Evolutionary conservation across 148 eudicot species (phyloP).

Genomic region (Chenopodium formosanum): DNA sequence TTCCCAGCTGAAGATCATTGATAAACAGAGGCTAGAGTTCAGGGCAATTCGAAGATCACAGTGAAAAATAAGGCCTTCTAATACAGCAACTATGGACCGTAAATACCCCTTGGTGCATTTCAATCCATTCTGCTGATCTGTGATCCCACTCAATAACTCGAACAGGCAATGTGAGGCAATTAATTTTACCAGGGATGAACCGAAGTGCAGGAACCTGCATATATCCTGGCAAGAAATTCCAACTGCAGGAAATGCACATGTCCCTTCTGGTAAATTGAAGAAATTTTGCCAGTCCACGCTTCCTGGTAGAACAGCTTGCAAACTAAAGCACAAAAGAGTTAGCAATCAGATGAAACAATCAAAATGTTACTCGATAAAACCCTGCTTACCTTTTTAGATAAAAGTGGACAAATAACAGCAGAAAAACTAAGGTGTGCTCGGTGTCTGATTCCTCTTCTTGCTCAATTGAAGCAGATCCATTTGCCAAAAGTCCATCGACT

Average conservation of each 20-base stretch:
- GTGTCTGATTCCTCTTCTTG: conserved; percentile 53
- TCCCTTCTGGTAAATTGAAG: conserved; percentile 34
- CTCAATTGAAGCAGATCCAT: conserved; percentile 55
- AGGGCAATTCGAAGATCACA: conserved; percentile 51
- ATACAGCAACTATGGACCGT: conserved; percentile 57
- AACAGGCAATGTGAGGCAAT: conserved; percentile 71
- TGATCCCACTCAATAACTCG: conserved; percentile 59
- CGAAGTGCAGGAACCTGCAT: conserved; percentile 76
- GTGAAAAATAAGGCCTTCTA: conserved; percentile 66
- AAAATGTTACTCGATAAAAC: background rate
- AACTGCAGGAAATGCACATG: conserved; percentile 38
- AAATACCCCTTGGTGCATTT: conserved; percentile 42
- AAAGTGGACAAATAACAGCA: conserved; percentile 55
- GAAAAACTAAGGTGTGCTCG: conserved; percentile 52
- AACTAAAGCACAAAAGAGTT: conserved; percentile 38
- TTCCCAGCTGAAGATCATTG: conserved; percentile 62
- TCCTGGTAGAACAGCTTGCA: conserved; percentile 63
- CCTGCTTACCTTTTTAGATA: conserved; percentile 65
- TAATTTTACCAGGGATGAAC: conserved; percentile 57
- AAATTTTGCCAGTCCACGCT: conserved; percentile 43
- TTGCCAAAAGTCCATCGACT: conserved; percentile 50
- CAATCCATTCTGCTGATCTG: conserved; percentile 36
- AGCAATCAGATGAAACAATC: conserved; percentile 22
- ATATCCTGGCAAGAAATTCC: conserved; percentile 66
- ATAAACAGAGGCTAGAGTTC: conserved; percentile 67